Evolutionary conservation across 768 basidiomycete species (phyloP).

Genomic region (Naematelia aurantialba): DNA sequence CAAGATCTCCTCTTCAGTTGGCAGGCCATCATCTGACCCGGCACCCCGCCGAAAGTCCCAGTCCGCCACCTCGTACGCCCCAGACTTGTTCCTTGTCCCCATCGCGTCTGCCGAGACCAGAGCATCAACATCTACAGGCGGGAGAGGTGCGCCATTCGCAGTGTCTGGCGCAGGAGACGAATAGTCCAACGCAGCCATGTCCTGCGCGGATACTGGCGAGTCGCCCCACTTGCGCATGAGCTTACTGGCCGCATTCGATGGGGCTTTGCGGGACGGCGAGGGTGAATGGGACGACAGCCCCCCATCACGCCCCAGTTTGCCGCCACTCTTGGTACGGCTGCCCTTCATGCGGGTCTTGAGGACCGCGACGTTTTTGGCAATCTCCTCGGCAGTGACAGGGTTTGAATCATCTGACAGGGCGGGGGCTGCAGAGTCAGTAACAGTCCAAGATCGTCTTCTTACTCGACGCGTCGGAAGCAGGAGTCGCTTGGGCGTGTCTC

Average conservation of each 20-base stretch:
- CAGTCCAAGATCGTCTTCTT: neutral
- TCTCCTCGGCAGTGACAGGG: slow-evolving; percentile 65
- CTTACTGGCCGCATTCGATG: slow-evolving; percentile 57
- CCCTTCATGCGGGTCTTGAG: slow-evolving; percentile 80
- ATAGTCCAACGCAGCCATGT: slow-evolving; percentile 92
- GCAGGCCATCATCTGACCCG: slow-evolving; percentile 50
- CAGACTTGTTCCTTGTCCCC: slow-evolving; percentile 69
- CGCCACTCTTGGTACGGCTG: slow-evolving; percentile 53
- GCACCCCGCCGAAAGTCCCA: slow-evolving; percentile 72
- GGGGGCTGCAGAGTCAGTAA: slow-evolving; percentile 8
- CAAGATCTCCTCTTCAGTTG: slow-evolving; percentile 48
- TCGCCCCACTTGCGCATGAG: slow-evolving; percentile 89
- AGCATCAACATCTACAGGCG: slow-evolving; percentile 51
- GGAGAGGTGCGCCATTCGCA: slow-evolving; percentile 43
- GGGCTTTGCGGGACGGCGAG: slow-evolving; percentile 31
- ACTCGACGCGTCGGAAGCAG: slow-evolving; percentile 36
- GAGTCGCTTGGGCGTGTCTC: slow-evolving; percentile 35
- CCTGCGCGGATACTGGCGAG: slow-evolving; percentile 68
- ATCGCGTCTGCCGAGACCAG: slow-evolving; percentile 55
- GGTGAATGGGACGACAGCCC: slow-evolving; percentile 22
- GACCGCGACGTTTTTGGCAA: slow-evolving; percentile 85
- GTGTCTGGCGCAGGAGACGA: slow-evolving; percentile 48
- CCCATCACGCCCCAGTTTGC: neutral
- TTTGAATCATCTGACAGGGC: slow-evolving; percentile 23
- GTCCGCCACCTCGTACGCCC: slow-evolving; percentile 69